Evolutionary conservation across 768 basidiomycete species (phyloP).

Genomic region (Boletus subparvulus): DNA sequence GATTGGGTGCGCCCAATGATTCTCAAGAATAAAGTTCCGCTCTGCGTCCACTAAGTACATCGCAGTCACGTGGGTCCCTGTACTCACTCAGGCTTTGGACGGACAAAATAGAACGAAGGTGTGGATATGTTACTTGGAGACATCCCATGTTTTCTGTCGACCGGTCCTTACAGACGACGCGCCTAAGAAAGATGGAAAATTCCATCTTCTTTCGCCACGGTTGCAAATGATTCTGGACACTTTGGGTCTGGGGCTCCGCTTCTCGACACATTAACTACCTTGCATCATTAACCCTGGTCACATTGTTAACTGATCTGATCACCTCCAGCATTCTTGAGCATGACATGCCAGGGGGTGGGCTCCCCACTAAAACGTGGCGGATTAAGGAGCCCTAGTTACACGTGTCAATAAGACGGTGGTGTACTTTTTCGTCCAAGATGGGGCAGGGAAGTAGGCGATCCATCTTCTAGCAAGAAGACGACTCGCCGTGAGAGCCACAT

Average conservation of each 20-base stretch:
- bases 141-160: background rate
- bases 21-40: background rate
- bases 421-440: background rate
- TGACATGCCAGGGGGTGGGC: background rate
- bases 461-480: background rate
- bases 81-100: background rate
- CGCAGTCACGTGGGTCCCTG: background rate
- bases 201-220: background rate
- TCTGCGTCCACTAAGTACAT: too few relatives aligned
- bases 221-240: background rate
- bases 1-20: background rate
- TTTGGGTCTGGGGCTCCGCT: background rate
- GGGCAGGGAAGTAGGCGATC: background rate
- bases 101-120: background rate
- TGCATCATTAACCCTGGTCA: too few relatives aligned
- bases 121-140: background rate
- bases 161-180: background rate
- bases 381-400: background rate
- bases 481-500: background rate
- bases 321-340: background rate
- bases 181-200: background rate
- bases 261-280: background rate
- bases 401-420: background rate
- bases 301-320: background rate
- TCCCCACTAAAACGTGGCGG: background rate